Base-by-base conservation (phyloP, 2,329 filamentous ascomycete genomes). In the Ilyonectria robusta region DNA sequence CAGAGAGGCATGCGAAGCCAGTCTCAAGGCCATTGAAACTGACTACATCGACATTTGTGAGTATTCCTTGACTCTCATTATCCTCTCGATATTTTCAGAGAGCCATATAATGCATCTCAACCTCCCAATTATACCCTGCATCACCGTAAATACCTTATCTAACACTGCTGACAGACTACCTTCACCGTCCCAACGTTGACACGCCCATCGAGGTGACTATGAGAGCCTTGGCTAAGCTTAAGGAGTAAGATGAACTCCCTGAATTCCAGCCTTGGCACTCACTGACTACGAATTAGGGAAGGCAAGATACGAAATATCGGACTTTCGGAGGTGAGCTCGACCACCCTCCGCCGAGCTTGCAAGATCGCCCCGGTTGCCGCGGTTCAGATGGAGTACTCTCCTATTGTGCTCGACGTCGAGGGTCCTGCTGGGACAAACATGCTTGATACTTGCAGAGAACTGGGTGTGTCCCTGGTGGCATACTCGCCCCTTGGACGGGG, bases 401-500 rank as follows among this genome's bases (percentile, higher is more conserved):
- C 84, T 0, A 89, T 86, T 72, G 76, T 83, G 2, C 81, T 91
- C 31, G 85, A 89, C 44, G 88, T 92, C 66, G 91, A 93, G 73
- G 84, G 82, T 7, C 23, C 26, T 5, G 77, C 80, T 0, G 65
- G 58, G 1, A 84, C 82, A 1, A 76, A 83, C 26, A 78, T 91
- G 1, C 79, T 91, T 2, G 77, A 82, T 23, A 88, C 88, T 0
- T 86, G 83, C 62, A 83, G 85, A 15, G 87, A 91, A 73, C 84
- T 92, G 4, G 89, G 88, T 1, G 80, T 89, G 2, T 81, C 87
- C 0, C 79, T 88, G 6, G 83, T 92, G 2, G 85, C 87, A 1
- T 91, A 89, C 78, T 85, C 84, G 19, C 89, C 89, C 1, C 83
- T 92, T 2, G 88, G 88, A 1, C 83, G 88, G 1, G 89, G 89